Base-by-base conservation (phyloP, 1,284 basidiomycete species). In the Microstroma glucosiphilum region DNA sequence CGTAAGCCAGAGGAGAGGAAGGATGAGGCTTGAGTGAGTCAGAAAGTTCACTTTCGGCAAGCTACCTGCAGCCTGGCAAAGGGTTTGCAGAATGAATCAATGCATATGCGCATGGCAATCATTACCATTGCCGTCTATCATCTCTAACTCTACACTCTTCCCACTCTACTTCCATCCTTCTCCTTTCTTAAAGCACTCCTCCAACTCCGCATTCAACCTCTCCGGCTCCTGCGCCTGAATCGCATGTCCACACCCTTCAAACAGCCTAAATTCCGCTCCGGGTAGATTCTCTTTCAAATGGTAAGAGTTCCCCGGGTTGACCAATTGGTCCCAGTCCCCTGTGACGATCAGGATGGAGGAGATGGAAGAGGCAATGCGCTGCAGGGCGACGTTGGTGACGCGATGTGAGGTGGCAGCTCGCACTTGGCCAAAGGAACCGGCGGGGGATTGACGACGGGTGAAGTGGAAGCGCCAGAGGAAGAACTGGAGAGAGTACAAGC, bases 341-440 rank as follows among this genome's bases (percentile, higher is more conserved):
- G 86, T 89, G 17, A 91, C 72, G 65, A 92, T 87, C 13, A 83
- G 67, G 2, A 91, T 83, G 43, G 69, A 85, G 11, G 85, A 83
- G 15, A 92, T 83, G 2, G 80, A 80, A 0, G 77, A 73, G 1
- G 86, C 84, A 55, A 92, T 86, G 41, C 72, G 72, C 6, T 78
- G 77, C 13, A 91, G 83, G 1, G 85, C 83, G 0, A 82, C 82
- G 0, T 84, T 80, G 1, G 83, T 78, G 59, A 92, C 86, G 60
- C 83, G 75, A 75, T 92, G 91, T 0, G 87, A 88, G 2, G 89
- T 64, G 0, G 80, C 88, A 0, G 91, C 89, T 6, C 80, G 82
- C 84, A 90, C 87, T 76, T 92, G 90, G 1, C 87, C 89, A 1
- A 92, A 64, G 19, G 85, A 81, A 0, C 90, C 90, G 13, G 85